Conservation (phyloP, 2,329 filamentous ascomycete genomes). For the Zymoseptoria tritici region DNA sequence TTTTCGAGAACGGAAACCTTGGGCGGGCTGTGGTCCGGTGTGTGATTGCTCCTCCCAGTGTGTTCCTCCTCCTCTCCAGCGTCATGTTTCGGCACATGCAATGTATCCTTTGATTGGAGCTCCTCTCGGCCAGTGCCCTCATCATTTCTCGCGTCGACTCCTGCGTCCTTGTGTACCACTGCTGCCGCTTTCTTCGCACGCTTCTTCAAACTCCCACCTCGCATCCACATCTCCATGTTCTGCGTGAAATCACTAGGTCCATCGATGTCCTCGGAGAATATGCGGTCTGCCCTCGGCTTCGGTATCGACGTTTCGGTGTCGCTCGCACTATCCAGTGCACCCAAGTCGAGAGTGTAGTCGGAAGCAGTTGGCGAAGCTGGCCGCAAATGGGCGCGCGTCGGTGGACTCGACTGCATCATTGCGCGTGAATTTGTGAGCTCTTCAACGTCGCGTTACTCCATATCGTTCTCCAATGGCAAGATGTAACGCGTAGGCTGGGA, state of each 20-base stretch:
- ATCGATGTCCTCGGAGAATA: conserved; percentile 32
- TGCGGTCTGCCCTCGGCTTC: conserved; percentile 19
- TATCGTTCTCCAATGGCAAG: neutral
- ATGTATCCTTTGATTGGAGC: neutral
- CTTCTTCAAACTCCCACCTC: conserved; percentile 16
- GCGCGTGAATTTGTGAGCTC: neutral
- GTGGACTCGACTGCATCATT: conserved; percentile 26
- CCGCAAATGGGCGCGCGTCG: conserved; percentile 18
- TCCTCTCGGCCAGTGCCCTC: neutral
- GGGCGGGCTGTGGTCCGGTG: conserved; percentile 22
- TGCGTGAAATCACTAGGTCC: conserved; percentile 33
- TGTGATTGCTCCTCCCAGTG: conserved; percentile 22
- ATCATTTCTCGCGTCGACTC: neutral
- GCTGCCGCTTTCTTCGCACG: neutral
- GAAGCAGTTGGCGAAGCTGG: conserved; percentile 18
- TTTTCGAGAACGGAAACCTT: conserved; percentile 13
- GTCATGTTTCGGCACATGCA: neutral
- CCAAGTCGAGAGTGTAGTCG: conserved; percentile 29
- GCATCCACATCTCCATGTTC: conserved; percentile 31
- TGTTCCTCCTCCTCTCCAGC: conserved; percentile 11
- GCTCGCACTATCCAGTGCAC: conserved; percentile 21
- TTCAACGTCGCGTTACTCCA: neutral
- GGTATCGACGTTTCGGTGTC: conserved; percentile 11
- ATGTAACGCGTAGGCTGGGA: neutral
- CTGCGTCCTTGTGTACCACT: neutral